Percentiles rank a stretch among this genome's conserved stretches.
Conservation (phyloP, 345 rosid genomes). For the Eucalyptus erythrocorys region DNA sequence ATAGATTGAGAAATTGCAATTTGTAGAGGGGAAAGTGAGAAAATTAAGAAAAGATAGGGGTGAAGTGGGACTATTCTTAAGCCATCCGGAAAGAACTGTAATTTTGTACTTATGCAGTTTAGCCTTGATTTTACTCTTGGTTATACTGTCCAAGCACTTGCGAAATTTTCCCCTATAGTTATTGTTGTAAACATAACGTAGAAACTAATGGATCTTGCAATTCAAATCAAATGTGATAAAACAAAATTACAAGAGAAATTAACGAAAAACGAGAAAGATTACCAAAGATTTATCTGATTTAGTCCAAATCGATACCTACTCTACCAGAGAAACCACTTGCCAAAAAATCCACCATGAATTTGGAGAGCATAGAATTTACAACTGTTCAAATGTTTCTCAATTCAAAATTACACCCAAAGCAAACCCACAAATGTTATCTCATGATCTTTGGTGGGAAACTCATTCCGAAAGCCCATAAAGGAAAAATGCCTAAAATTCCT, state of each 20-base stretch:
- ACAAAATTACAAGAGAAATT: neutral
- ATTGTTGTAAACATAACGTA: neutral
- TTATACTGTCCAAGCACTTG: neutral
- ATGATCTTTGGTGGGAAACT: neutral
- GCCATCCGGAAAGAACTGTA: neutral
- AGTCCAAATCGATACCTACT: neutral
- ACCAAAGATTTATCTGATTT: neutral
- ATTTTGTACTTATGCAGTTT: neutral
- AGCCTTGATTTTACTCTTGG: neutral
- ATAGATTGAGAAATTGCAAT: neutral
- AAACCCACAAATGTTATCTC: neutral
- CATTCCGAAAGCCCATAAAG: neutral
- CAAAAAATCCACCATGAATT: neutral
- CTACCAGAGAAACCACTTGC: rapidly evolving
- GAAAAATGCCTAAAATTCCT: neutral
- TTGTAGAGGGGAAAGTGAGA: neutral
- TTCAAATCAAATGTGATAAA: neutral
- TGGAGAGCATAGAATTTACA: neutral
- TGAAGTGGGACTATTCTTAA: neutral
- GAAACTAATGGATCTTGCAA: neutral
- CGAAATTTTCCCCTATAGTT: neutral
- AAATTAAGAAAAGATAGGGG: neutral
- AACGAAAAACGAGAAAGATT: neutral
- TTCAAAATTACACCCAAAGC: neutral
- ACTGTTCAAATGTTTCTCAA: rapidly evolving